These are phyloP conservation scores for Simplicillium sp. DNA, from an alignment of 2,329 filamentous ascomycete genomes.

Conservation along the genomic window DNA sequence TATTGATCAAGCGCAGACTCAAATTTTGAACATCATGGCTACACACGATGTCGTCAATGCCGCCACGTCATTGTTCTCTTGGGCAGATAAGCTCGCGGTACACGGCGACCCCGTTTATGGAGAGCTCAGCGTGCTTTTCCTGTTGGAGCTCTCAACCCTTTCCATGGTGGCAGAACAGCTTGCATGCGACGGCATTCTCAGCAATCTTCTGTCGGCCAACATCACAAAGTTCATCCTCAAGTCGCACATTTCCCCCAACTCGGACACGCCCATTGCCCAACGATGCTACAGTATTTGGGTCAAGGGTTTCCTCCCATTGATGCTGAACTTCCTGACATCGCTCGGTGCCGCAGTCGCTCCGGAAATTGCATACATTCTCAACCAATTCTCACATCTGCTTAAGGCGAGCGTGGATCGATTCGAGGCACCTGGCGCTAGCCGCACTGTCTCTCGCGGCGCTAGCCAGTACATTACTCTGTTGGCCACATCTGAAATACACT, in stretches of 20 bases:
- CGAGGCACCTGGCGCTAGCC: constrained; percentile 47
- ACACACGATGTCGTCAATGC: constrained; percentile 69
- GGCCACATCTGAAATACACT: constrained; percentile 69
- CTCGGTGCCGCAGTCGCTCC: constrained; percentile 74
- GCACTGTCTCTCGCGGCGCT: constrained; percentile 38
- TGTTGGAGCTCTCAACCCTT: constrained; percentile 78
- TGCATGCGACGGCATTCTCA: constrained; percentile 75
- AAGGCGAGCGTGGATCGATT: constrained; percentile 63
- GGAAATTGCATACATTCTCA: constrained; percentile 80
- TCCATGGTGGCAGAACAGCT: constrained; percentile 79
- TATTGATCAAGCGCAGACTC: constrained; percentile 59
- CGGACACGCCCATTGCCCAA: constrained; percentile 55
- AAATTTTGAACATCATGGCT: constrained; percentile 61
- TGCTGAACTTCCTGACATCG: constrained; percentile 77
- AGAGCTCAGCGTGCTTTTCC: constrained; percentile 80
- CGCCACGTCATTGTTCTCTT: constrained; percentile 82
- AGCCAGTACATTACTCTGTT: constrained; percentile 61
- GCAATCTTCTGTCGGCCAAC: constrained; percentile 69
- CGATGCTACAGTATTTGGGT: constrained; percentile 87
- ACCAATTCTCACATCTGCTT: constrained; percentile 77
- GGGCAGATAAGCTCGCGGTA: constrained; percentile 75
- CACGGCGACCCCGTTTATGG: constrained; percentile 84
- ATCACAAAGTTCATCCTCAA: constrained; percentile 70
- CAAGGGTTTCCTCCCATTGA: constrained; percentile 76
- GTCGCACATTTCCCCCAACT: constrained; percentile 65